phyloP scores from a whole-genome alignment of 495 filamentous ascomycete genomes.

The Podospora pseudoanserina region DNA sequence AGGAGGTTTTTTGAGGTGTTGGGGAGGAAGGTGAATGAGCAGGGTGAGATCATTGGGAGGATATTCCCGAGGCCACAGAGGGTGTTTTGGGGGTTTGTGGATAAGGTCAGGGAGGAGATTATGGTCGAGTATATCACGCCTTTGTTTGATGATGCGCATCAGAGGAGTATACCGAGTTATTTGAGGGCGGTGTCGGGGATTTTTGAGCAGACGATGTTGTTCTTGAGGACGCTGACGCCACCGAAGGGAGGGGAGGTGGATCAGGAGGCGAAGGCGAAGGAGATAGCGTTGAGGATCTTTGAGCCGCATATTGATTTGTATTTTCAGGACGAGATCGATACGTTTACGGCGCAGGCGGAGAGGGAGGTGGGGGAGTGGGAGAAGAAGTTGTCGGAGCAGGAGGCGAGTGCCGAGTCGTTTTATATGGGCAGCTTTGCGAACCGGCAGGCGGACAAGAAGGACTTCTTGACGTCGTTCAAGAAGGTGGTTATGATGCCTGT shows the following conservation, averaged over 20 bases:
- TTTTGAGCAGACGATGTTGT: constrained; percentile 77
- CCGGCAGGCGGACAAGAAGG: constrained; percentile 89
- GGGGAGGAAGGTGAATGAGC: constrained; percentile 72
- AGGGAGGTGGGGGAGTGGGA: constrained; percentile 81
- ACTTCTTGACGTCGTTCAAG: constrained; percentile 95
- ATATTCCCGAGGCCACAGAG: constrained; percentile 77
- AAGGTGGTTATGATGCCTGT: constrained; percentile 99
- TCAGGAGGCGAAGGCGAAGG: constrained; percentile 47
- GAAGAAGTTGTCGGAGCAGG: constrained; percentile 83
- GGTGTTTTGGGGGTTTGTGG: constrained; percentile 72
- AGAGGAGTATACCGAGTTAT: constrained; percentile 69
- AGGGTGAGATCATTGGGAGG: constrained; percentile 74
- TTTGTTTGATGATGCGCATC: constrained; percentile 86
- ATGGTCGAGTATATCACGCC: constrained; percentile 82
- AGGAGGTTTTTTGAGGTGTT: constrained; percentile 75
- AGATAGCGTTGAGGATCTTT: constrained; percentile 66
- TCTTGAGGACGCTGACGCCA: constrained; percentile 63
- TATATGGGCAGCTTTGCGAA: constrained; percentile 87
- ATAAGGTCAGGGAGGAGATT: constrained; percentile 79
- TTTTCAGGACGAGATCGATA: constrained; percentile 84
- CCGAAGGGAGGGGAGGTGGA: constrained; percentile 36
- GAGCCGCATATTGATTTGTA: constrained; percentile 93
- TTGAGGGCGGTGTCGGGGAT: constrained; percentile 81
- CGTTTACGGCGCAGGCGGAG: constrained; percentile 72
- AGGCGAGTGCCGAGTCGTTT: constrained; percentile 85